A percentile compares a stretch with the other conserved stretches of the same genome.
phyloP scores from a whole-genome alignment of 2,329 filamentous ascomycete genomes.

The Paracoccidioides lutzii region DNA sequence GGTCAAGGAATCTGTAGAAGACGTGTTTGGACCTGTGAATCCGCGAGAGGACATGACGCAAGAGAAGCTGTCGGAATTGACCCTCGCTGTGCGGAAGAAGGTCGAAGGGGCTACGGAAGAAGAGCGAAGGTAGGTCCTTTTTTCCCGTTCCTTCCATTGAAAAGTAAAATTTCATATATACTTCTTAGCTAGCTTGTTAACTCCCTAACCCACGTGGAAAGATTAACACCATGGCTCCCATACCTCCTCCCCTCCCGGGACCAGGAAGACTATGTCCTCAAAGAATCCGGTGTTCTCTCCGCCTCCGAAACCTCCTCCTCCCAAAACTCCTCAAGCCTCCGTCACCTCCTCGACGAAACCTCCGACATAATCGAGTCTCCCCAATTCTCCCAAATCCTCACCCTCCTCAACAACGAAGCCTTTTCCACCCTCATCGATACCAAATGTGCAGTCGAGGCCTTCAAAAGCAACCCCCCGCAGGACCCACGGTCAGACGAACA shows the following conservation, averaged over 20 bases:
- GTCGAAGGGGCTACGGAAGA: conserved; percentile 63
- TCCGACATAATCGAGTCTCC: conserved; percentile 92
- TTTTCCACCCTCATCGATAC: conserved; percentile 75
- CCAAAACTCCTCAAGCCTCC: conserved; percentile 43
- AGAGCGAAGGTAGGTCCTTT: conserved; percentile 39
- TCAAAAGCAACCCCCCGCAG: conserved; percentile 41
- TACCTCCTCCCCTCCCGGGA: conserved; percentile 69
- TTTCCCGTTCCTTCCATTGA: background rate
- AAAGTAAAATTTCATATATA: conserved; percentile 3
- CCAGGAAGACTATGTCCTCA: conserved; percentile 71
- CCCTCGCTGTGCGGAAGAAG: conserved; percentile 68
- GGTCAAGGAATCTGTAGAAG: conserved; percentile 73
- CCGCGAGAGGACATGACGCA: conserved; percentile 79
- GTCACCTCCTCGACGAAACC: conserved; percentile 85
- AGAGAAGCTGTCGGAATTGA: conserved; percentile 64
- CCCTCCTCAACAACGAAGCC: conserved; percentile 70
- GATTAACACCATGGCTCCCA: conserved; percentile 59
- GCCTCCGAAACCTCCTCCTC: conserved; percentile 24
- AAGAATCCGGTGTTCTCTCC: conserved; percentile 62
- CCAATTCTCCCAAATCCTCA: conserved; percentile 74
- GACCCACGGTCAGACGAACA: conserved; percentile 29
- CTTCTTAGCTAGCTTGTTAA: background rate
- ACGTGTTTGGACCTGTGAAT: conserved; percentile 79
- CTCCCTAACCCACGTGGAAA: conserved; percentile 13
- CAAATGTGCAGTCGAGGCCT: conserved; percentile 67